phyloP scores from a whole-genome alignment of 495 filamentous ascomycete genomes.

The Podospora conica region DNA sequence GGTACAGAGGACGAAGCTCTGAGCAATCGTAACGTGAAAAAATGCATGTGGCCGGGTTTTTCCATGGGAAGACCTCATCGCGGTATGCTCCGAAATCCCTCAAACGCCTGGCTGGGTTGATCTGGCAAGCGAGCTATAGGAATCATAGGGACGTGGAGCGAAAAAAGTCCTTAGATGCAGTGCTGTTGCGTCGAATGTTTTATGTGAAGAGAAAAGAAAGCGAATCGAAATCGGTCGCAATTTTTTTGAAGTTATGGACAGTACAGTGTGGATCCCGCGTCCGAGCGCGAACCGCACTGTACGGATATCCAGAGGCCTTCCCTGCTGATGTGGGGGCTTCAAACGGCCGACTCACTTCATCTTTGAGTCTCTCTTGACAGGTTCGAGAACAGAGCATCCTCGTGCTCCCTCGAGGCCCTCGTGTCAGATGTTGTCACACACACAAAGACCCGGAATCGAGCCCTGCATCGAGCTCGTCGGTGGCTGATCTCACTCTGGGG shows the following conservation, averaged over 20 bases:
- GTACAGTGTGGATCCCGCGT: background rate
- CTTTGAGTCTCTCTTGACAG: background rate
- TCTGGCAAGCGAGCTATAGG: slow-evolving; percentile 31
- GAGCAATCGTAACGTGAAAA: slow-evolving; percentile 4
- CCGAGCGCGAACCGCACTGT: background rate
- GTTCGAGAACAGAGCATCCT: background rate
- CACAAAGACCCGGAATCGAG: background rate
- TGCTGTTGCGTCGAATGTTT: slow-evolving; percentile 26
- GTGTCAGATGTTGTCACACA: background rate
- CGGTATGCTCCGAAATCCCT: slow-evolving; percentile 30
- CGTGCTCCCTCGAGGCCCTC: background rate
- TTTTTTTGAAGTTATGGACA: background rate
- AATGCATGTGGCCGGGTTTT: slow-evolving; percentile 27
- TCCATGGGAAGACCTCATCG: slow-evolving; percentile 34
- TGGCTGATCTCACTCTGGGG: background rate
- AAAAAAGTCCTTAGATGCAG: slow-evolving; percentile 28
- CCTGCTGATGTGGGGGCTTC: background rate
- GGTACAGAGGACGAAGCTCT: background rate
- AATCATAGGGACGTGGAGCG: slow-evolving; percentile 22
- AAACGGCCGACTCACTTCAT: background rate
- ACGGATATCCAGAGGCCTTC: background rate
- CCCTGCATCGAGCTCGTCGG: background rate
- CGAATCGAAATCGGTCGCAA: background rate
- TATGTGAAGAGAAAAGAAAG: slow-evolving; percentile 14
- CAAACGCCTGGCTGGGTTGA: slow-evolving; percentile 30